Percentiles rank a stretch among this genome's conserved stretches.
These are phyloP conservation scores for Thalassia testudinum DNA, from an alignment of 116 monocot genomes.

Conservation along the genomic window DNA sequence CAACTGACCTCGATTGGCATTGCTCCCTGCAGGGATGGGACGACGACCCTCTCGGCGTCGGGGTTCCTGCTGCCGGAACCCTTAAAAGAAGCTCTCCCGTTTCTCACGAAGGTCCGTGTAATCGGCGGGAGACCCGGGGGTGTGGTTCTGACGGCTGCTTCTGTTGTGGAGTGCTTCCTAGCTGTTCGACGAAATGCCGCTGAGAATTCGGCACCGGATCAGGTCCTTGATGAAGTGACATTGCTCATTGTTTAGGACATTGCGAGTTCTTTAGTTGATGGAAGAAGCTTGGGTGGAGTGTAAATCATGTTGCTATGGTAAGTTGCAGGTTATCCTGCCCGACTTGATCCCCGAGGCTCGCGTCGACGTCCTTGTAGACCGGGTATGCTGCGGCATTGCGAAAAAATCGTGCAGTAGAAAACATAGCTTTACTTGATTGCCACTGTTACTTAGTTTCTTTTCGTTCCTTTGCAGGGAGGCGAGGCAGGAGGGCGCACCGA, in stretches of 20 bases:
- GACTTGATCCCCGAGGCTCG: conserved; percentile 26
- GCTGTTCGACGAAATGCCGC: not conserved
- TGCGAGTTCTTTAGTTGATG: no score
- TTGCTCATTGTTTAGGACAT: no score
- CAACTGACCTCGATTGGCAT: not conserved
- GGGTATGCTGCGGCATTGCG: conserved; percentile 15
- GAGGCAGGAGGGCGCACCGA: conserved; percentile 3
- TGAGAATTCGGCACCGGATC: not conserved
- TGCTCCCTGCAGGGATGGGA: conserved; percentile 29
- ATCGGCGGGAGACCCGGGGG: conserved; percentile 15
- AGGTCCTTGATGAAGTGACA: conserved; percentile 16
- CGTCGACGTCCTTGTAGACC: conserved; percentile 71
- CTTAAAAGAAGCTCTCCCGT: conserved; percentile 13
- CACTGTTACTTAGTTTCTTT: no score
- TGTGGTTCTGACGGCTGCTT: conserved; percentile 49
- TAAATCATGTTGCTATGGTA: no score
- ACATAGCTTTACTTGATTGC: no score
- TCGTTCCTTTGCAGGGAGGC: conserved; percentile 17
- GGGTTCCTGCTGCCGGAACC: conserved; percentile 50
- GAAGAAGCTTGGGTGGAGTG: no score
- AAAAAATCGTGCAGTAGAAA: no score
- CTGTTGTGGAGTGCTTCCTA: conserved; percentile 66
- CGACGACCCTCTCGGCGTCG: conserved; percentile 65
- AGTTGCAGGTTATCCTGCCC: conserved; percentile 18
- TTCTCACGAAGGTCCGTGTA: conserved; percentile 13